Conservation (phyloP, 768 basidiomycete species). For the Psilocybe cubensis region DNA sequence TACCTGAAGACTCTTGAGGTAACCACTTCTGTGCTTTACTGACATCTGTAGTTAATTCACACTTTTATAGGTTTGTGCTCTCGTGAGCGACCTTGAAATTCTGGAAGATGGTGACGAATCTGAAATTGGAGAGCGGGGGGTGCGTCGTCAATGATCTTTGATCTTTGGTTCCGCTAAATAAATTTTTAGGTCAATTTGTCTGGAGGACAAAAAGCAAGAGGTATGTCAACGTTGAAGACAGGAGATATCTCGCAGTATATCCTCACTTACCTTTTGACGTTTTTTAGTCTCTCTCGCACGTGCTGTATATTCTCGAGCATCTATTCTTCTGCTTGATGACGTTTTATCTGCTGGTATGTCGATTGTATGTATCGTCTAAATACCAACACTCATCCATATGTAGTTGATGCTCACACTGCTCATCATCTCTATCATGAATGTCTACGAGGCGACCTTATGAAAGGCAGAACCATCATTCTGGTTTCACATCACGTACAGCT, state of each 20-base stretch:
- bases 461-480: conserved; percentile 82
- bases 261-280: conserved; percentile 12
- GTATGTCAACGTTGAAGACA: conserved; percentile 40
- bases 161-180: not conserved
- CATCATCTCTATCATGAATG: conserved; percentile 86
- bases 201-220: conserved; percentile 71
- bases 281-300: conserved; percentile 57
- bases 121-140: conserved; percentile 87
- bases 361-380: conserved; percentile 32
- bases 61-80: conserved; percentile 55
- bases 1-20: conserved; percentile 81
- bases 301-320: conserved; percentile 90
- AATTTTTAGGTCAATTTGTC: conserved; percentile 47
- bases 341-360: conserved; percentile 65
- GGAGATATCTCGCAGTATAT: conserved; percentile 46
- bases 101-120: conserved; percentile 88
- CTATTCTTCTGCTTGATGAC: conserved; percentile 82
- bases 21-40: conserved; percentile 5
- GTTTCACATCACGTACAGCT: conserved; percentile 96
- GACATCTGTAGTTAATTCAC: not conserved
- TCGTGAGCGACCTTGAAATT: conserved; percentile 76
- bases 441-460: conserved; percentile 81
- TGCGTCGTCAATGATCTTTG: conserved; percentile 36
- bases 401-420: conserved; percentile 92
- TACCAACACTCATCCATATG: not conserved